Base-by-base conservation (phyloP, 2,329 filamentous ascomycete genomes). In the Canariomyces notabilis region DNA sequence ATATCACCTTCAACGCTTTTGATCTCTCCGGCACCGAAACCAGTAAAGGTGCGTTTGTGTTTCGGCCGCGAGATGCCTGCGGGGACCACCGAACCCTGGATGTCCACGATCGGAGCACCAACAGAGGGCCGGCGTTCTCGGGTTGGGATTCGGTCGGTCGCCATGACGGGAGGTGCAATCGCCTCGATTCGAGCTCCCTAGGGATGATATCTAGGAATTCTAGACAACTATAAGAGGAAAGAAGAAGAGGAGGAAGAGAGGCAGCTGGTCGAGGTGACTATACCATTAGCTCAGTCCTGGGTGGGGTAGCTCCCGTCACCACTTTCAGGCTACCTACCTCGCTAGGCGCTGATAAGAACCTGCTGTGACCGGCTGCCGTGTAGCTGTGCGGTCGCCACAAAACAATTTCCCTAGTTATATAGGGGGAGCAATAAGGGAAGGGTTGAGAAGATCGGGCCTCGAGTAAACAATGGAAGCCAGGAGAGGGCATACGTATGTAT, bases 1-100 rank as follows among this genome's bases (percentile, higher is more conserved):
- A 26, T 70, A 71, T 82, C n/a, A 73, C 89, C 89, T 72, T 97
- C 90, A 39, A 97, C 88, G 60, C 71, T 85, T 74, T 95, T 96
- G 74, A 96, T 96, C 64, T 98, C 93, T 29, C 80, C 75, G 21
- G 89, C 79, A 26, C 89, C 90, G 63, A 97, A 93, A 7, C 93
- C 93, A 8, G 93, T 98, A 56, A 87, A 87, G n/a, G 91, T 97
- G 57, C 93, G 82, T 76, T 89, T 96, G 73, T 98, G 93, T 73
- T 97, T 98, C 37, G 93, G 93, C 51, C 93, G 79, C 20, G 79
- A 81, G 69, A 86, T 83, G 64, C 94, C 91, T 34, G 83, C 84
- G 33, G 89, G 89, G n/a, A 85, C 85, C 47, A 96, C 81, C 15
- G 87, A 84, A 55, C 89, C 90, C 66, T 87, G 77, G 52, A 97